Evolutionary conservation across 1,284 basidiomycete genomes (phyloP).

Genomic region (Thecaphora thlaspeos): DNA sequence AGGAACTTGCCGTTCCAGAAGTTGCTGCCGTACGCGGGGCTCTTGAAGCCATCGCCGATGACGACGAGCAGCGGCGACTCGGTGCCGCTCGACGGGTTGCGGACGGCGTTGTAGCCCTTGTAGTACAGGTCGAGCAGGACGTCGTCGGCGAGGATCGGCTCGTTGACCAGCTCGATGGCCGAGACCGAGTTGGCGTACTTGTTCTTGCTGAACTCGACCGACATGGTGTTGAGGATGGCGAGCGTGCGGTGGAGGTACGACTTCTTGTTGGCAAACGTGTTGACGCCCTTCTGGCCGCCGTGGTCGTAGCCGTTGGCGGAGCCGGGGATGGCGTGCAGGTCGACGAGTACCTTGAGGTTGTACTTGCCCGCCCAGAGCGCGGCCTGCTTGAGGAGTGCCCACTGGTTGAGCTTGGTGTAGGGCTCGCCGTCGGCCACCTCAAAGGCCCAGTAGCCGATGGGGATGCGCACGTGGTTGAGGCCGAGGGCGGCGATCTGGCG

Average conservation of each 20-base stretch:
- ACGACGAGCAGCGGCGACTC: slow-evolving; percentile 58
- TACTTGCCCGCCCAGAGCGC: slow-evolving; percentile 75
- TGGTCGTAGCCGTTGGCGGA: slow-evolving; percentile 59
- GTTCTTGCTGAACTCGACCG: slow-evolving; percentile 31
- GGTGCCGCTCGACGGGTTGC: slow-evolving; percentile 25
- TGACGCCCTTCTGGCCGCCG: slow-evolving; percentile 70
- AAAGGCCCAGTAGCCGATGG: slow-evolving; percentile 90
- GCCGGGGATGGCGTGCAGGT: slow-evolving; percentile 64
- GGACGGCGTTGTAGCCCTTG: slow-evolving; percentile 44
- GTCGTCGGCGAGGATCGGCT: slow-evolving; percentile 36
- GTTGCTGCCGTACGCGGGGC: slow-evolving; percentile 61
- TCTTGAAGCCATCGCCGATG: slow-evolving; percentile 83
- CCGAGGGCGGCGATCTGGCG: slow-evolving; percentile 62
- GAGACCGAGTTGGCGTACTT: slow-evolving; percentile 44
- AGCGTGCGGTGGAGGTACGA: slow-evolving; percentile 72
- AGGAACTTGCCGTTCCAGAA: slow-evolving; percentile 74
- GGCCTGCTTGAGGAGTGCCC: slow-evolving; percentile 63
- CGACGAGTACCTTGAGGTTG: slow-evolving; percentile 76
- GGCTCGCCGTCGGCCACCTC: slow-evolving; percentile 77
- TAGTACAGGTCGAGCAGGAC: slow-evolving; percentile 40
- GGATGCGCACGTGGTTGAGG: slow-evolving; percentile 74
- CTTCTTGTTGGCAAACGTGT: slow-evolving; percentile 70
- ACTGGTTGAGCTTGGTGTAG: slow-evolving; percentile 78
- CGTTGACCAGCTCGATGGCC: slow-evolving; percentile 49
- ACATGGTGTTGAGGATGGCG: slow-evolving; percentile 66